Conservation (phyloP, 1,284 basidiomycete species). For the Singerocomus inundabilis region DNA sequence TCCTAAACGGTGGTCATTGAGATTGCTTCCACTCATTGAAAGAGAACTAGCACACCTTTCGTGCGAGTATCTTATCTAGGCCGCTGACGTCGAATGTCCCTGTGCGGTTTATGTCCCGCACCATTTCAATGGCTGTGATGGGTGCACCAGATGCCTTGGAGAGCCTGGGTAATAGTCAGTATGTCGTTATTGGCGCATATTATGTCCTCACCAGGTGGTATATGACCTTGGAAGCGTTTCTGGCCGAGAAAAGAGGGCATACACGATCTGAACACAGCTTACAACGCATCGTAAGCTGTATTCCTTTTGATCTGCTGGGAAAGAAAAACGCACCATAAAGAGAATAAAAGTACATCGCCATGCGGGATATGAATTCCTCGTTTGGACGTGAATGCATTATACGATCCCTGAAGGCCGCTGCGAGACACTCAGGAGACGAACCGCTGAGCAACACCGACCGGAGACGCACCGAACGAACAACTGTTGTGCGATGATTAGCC, state of each 20-base stretch:
- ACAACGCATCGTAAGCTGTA: slow-evolving; percentile 2
- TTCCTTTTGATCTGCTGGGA: neutral
- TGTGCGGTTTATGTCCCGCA: slow-evolving; percentile 58
- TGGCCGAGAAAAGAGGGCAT: slow-evolving; percentile 77
- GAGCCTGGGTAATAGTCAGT: slow-evolving; percentile 40
- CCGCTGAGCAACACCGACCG: neutral
- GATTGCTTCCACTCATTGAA: slow-evolving; percentile 6
- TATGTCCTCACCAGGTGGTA: slow-evolving; percentile 57
- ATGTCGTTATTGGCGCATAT: neutral
- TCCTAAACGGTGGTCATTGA: slow-evolving; percentile 31
- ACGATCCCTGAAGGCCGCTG: slow-evolving; percentile 83
- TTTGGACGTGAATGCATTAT: slow-evolving; percentile 68
- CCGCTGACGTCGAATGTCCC: slow-evolving; percentile 55
- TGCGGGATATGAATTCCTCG: slow-evolving; percentile 76
- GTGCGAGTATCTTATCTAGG: slow-evolving; percentile 53
- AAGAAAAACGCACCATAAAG: slow-evolving; percentile 56
- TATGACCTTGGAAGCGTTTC: slow-evolving; percentile 84
- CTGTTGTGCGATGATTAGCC: slow-evolving; percentile 85
- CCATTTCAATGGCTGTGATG: slow-evolving; percentile 57
- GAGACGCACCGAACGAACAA: slow-evolving; percentile 72
- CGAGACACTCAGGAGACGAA: slow-evolving; percentile 5
- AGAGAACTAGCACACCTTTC: slow-evolving; percentile 41
- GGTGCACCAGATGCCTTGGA: slow-evolving; percentile 67
- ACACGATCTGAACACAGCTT: slow-evolving; percentile 90
- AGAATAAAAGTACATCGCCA: slow-evolving; percentile 84